Percentiles rank a stretch among this genome's conserved stretches.
Evolutionary conservation across 805 yeast genomes (phyloP).

Genomic region (Candida ortonii): DNA sequence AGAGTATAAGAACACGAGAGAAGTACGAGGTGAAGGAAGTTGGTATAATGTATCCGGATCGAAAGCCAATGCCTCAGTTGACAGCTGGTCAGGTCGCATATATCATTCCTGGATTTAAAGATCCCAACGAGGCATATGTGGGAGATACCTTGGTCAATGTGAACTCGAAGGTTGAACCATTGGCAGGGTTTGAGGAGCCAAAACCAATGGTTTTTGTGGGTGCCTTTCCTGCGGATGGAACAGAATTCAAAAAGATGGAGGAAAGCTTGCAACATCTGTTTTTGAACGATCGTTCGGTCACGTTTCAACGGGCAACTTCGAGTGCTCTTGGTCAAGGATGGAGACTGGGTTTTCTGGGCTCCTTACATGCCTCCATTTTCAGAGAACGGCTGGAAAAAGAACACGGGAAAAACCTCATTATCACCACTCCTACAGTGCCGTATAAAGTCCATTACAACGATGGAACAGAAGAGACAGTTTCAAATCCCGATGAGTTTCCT

Average conservation of each 20-base stretch:
- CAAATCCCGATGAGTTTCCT: constrained; percentile 94
- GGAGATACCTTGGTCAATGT: constrained; percentile 84
- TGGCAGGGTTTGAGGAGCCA: constrained; percentile 94
- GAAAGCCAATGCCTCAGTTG: constrained; percentile 58
- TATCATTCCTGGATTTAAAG: constrained; percentile 91
- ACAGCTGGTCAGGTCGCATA: constrained; percentile 94
- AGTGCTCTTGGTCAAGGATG: constrained; percentile 96
- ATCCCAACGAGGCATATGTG: constrained; percentile 77
- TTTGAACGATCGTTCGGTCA: constrained; percentile 87
- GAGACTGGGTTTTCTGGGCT: constrained; percentile 93
- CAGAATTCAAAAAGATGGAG: constrained; percentile 83
- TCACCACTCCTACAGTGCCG: constrained; percentile 96
- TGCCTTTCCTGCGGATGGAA: constrained; percentile 94
- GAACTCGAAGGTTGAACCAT: constrained; percentile 61
- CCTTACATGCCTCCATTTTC: constrained; percentile 92
- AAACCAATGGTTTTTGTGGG: constrained; percentile 99
- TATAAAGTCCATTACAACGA: constrained; percentile 69
- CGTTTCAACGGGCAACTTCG: constrained; percentile 85
- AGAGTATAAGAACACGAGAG: constrained; percentile 72
- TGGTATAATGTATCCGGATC: constrained; percentile 94
- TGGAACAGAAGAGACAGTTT: constrained; percentile 62
- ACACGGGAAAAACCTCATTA: constrained; percentile 86
- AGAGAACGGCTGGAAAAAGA: constrained; percentile 89
- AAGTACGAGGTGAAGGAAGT: constrained; percentile 87
- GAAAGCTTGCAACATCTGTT: constrained; percentile 88